Base-by-base conservation (phyloP, 352 stramenopile genomes). In the Pythium insidiosum region DNA sequence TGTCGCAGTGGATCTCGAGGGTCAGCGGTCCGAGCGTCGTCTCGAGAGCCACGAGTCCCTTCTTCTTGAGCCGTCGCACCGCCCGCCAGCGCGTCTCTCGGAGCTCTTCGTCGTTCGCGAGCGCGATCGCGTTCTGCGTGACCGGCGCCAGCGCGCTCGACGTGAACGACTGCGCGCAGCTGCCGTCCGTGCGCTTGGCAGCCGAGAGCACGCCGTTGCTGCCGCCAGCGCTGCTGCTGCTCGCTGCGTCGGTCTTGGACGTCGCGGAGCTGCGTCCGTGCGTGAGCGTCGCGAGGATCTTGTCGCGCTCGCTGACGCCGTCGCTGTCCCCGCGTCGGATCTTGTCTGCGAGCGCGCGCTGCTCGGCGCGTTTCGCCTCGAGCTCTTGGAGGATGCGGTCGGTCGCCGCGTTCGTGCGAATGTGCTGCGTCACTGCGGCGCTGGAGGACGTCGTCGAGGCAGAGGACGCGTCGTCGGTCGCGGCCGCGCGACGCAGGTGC, bases 1-100 rank as follows among this genome's bases (percentile, higher is more conserved):
- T 95, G 61, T 99, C 94, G 57, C 86, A 97, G 67, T 98, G 88
- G 26, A 99, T 63, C 53, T 94, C 93, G 21, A 99, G 45, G 48
- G 98, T 96, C 26, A 99, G 82, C 40, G 95, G 78, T 28, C 96
- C 96, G 34, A 95, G 54, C 21, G 73, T 97, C 5, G 95, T 98
- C 47, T 94, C 74, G 16, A 99, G 68, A 18, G 88, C 81, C n/a
- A 98, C 95, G 50, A 98, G 96, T 2, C 94, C 95, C 67, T 99
- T 99, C 66, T 97, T 96, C 61, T 96, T 97, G 42, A 97, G 71
- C 28, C 75, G 75, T 30, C 77, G 73, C 22, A 97, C 71, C 15
- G 78, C 61, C n/a, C 84, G 73, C 77, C 87, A 98, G 41, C 88
- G 79, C 21, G 73, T 47, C 28, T 94, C 72, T 26, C 81, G 59